Evolutionary conservation across 495 filamentous ascomycete species (phyloP).

Genomic region (Tuber microsphaerosporum): DNA sequence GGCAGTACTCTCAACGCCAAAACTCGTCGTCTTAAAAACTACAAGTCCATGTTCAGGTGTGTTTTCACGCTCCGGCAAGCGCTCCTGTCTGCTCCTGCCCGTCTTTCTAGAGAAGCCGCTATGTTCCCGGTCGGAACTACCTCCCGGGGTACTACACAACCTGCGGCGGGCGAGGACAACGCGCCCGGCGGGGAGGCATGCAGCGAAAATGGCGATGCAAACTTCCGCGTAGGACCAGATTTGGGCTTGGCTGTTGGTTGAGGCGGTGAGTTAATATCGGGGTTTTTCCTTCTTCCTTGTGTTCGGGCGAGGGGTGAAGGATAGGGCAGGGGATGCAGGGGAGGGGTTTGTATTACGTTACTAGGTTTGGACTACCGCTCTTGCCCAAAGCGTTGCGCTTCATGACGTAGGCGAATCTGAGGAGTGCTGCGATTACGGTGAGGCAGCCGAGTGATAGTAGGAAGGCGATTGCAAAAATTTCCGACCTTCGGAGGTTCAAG

Average conservation of each 20-base stretch:
- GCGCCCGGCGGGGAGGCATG: conserved; percentile 23
- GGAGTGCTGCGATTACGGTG: conserved; percentile 18
- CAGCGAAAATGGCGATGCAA: conserved; percentile 22
- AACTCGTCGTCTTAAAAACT: conserved; percentile 18
- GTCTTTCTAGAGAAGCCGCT: neutral
- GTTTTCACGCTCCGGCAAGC: neutral
- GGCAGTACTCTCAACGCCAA: conserved; percentile 12
- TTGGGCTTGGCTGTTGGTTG: conserved; percentile 20
- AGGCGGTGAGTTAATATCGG: neutral
- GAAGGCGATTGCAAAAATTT: conserved; percentile 25
- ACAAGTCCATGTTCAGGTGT: conserved; percentile 11
- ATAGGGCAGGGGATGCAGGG: neutral
- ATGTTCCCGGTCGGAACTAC: neutral
- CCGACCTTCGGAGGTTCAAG: conserved; percentile 20
- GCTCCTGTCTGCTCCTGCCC: neutral
- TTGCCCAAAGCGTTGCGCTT: conserved; percentile 27
- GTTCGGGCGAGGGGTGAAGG: neutral
- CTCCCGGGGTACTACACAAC: neutral
- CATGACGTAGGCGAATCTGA: conserved; percentile 21
- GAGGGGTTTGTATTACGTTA: conserved; percentile 17
- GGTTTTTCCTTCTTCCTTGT: neutral
- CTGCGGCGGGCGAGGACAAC: conserved; percentile 19
- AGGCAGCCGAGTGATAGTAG: conserved; percentile 26
- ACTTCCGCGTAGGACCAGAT: conserved; percentile 26
- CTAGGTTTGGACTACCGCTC: conserved; percentile 20